These are phyloP conservation scores for Scutellaria galericulata DNA, from an alignment of 257 asterid species.

Conservation along the genomic window DNA sequence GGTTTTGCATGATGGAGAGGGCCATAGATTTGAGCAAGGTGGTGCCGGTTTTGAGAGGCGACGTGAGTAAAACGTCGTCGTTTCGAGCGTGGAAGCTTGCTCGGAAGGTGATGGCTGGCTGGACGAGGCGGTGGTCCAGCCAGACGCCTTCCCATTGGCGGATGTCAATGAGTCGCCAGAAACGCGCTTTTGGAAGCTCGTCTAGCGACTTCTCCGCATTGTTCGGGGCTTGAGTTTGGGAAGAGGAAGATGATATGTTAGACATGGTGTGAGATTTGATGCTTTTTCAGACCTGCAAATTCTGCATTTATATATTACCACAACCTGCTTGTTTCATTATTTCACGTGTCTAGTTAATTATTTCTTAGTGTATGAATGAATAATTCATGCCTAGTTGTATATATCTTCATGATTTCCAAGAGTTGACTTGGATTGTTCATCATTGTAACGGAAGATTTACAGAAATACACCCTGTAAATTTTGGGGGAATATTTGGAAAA, in stretches of 20 bases:
- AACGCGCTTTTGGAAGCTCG: conserved; percentile 4
- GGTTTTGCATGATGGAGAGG: conserved; percentile 1
- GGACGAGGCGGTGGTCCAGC: background rate
- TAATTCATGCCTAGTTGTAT: too few species aligned
- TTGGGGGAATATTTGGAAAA: too few species aligned
- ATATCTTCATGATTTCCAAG: background rate
- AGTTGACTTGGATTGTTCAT: background rate
- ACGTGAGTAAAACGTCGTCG: conserved; percentile 6
- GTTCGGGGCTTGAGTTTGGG: too few species aligned
- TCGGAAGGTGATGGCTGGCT: background rate
- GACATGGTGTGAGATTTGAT: too few species aligned
- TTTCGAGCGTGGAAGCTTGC: conserved; percentile 8
- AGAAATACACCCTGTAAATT: too few species aligned
- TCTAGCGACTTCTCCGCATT: background rate
- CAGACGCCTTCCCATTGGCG: background rate
- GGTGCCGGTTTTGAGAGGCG: conserved; percentile 12
- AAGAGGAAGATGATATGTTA: too few species aligned
- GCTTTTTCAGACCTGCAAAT: too few species aligned
- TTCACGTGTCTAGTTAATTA: too few species aligned
- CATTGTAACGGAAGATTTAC: too few species aligned
- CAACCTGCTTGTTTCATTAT: too few species aligned
- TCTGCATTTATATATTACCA: too few species aligned
- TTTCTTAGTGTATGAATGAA: too few species aligned
- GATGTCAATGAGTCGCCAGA: background rate
- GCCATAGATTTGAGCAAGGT: conserved; percentile 1